These are phyloP conservation scores for Plasmodium adleri DNA, from an alignment of 169 alveolate species.

Conservation along the genomic window DNA sequence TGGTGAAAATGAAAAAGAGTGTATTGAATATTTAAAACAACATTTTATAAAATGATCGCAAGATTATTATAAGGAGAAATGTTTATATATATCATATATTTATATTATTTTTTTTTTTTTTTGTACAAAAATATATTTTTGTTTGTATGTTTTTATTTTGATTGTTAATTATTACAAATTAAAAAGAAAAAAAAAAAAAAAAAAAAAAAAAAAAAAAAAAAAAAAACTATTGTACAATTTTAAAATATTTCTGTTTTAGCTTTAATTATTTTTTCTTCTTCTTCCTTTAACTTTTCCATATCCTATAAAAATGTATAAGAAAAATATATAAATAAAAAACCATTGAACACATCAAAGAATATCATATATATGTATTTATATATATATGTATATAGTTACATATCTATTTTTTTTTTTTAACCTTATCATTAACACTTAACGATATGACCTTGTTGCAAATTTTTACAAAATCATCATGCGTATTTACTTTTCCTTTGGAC, in stretches of 20 bases:
- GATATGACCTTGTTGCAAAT: slow-evolving; percentile 65
- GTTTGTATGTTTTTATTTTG: background rate
- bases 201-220: background rate
- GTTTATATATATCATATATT: background rate
- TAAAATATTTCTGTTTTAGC: slow-evolving; percentile 64
- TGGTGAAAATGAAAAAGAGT: slow-evolving; percentile 65
- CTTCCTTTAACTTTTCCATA: slow-evolving; percentile 66
- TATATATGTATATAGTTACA: too few species aligned
- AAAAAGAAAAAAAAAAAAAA: background rate
- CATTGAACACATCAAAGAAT: background rate
- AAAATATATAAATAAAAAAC: background rate
- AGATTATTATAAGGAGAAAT: too few species aligned
- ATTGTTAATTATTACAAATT: background rate
- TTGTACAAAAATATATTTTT: background rate
- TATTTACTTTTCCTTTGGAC: slow-evolving; percentile 46
- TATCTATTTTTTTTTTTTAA: background rate
- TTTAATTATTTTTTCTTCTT: slow-evolving; percentile 60
- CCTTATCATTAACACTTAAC: slow-evolving; percentile 60
- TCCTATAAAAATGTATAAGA: slow-evolving; percentile 21
- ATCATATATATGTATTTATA: too few species aligned
- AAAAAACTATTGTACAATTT: slow-evolving; percentile 2
- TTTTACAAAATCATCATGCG: slow-evolving; percentile 66
- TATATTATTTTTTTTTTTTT: background rate
- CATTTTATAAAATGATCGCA: slow-evolving; percentile 23
- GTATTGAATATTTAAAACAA: slow-evolving; percentile 63